These are phyloP conservation scores for Podospora tetraspora DNA, from an alignment of 495 filamentous ascomycete species.

Conservation along the genomic window DNA sequence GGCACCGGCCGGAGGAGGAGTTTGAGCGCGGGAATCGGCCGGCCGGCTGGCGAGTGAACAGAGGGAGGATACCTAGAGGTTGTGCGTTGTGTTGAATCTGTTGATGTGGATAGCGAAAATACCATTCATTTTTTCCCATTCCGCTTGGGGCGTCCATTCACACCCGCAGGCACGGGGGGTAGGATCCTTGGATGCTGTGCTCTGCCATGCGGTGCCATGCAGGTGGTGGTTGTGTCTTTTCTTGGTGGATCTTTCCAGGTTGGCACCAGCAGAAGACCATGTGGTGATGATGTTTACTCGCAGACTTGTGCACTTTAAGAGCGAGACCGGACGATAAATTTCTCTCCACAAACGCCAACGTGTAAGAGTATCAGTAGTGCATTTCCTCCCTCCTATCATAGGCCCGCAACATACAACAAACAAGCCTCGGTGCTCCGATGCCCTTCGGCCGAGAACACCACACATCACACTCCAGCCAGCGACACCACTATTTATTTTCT, in stretches of 20 bases:
- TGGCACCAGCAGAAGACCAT: not conserved
- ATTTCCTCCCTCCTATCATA: not conserved
- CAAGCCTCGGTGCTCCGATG: not conserved
- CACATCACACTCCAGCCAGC: too few species aligned
- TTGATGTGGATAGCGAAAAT: not conserved
- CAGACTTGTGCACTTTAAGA: not conserved
- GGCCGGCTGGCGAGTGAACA: not conserved
- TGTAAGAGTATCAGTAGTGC: not conserved
- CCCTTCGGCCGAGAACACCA: not conserved
- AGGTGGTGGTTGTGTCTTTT: not conserved
- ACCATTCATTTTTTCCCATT: not conserved
- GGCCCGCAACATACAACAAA: not conserved
- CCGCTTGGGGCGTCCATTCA: not conserved
- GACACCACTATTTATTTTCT: too few species aligned
- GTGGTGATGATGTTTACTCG: not conserved
- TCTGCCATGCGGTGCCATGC: not conserved
- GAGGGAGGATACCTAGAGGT: not conserved
- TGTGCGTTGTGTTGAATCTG: not conserved
- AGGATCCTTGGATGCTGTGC: not conserved
- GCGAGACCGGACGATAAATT: not conserved
- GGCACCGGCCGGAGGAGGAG: too few species aligned
- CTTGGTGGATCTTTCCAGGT: not conserved
- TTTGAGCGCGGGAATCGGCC: too few species aligned
- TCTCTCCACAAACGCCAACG: not conserved
- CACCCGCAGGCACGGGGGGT: not conserved